Evolutionary conservation across 148 eudicot genomes (phyloP).

Genomic region (Nyssa sinensis): DNA sequence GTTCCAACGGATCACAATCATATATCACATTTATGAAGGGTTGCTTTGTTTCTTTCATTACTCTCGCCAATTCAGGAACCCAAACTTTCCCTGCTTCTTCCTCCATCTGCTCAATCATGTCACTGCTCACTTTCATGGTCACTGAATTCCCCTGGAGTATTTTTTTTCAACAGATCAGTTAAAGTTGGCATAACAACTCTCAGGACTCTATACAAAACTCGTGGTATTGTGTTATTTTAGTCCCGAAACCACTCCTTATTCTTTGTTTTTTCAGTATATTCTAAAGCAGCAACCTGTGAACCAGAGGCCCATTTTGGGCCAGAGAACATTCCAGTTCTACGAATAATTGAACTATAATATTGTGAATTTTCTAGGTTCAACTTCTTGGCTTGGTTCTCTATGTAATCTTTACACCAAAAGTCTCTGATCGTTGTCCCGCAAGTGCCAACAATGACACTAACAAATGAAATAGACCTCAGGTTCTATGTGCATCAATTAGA

Average conservation of each 20-base stretch:
- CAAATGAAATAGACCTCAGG: background rate
- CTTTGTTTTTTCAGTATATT: background rate
- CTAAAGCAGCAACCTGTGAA: background rate
- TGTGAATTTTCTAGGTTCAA: background rate
- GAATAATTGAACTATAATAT: background rate
- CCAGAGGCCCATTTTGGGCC: background rate
- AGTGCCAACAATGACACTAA: background rate
- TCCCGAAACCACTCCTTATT: background rate
- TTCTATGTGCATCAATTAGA: background rate
- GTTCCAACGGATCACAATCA: constrained; percentile 67
- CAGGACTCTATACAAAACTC: background rate
- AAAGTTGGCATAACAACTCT: background rate
- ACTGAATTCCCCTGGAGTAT: constrained; percentile 62
- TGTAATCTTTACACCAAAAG: background rate
- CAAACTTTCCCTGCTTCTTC: constrained; percentile 59
- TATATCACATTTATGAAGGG: constrained; percentile 82
- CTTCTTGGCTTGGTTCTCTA: background rate
- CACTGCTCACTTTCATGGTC: constrained; percentile 67
- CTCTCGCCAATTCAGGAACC: constrained; percentile 53
- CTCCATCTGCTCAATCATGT: constrained; percentile 58
- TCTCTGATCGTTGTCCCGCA: background rate
- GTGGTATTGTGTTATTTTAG: background rate
- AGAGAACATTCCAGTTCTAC: too few relatives aligned
- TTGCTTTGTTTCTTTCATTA: constrained; percentile 58
- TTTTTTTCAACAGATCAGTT: background rate